These are phyloP conservation scores for Cordyceps cicadae DNA, from an alignment of 2,329 filamentous ascomycete genomes.

Conservation along the genomic window DNA sequence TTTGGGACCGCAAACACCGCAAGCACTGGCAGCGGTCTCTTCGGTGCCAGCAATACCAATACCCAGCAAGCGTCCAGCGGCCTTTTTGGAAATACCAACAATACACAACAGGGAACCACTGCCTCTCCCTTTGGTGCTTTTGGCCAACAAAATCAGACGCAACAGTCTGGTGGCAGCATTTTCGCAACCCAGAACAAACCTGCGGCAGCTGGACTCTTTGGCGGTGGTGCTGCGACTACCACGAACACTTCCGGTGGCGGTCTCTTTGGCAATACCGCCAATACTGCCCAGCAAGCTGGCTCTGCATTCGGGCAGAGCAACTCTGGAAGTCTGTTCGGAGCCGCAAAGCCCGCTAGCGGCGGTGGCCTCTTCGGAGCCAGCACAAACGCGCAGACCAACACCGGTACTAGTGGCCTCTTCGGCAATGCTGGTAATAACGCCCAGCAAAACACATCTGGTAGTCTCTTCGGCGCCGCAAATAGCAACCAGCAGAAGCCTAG, in stretches of 20 bases:
- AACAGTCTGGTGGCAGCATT: constrained; percentile 23
- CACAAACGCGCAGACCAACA: constrained; percentile 27
- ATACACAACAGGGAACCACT: constrained; percentile 13
- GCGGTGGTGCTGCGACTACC: constrained; percentile 38
- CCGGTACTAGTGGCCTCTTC: constrained; percentile 31
- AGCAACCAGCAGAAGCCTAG: constrained; percentile 33
- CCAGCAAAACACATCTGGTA: constrained; percentile 31
- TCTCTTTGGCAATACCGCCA: constrained; percentile 32
- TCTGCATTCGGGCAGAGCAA: constrained; percentile 13
- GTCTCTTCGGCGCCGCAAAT: constrained; percentile 41
- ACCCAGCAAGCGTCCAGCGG: constrained; percentile 14
- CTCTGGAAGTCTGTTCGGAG: constrained; percentile 32
- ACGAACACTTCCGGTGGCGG: constrained; percentile 25
- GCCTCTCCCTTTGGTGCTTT: constrained; percentile 17
- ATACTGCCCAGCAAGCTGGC: constrained; percentile 18
- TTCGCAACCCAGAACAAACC: constrained; percentile 31
- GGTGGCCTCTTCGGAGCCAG: constrained; percentile 33
- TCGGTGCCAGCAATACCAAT: constrained; percentile 23
- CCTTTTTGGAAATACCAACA: constrained; percentile 30
- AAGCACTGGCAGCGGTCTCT: constrained; percentile 20
- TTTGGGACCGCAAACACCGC: constrained; percentile 26
- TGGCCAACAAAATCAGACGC: background rate
- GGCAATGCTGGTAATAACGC: constrained; percentile 33
- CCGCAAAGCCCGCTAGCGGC: constrained; percentile 26
- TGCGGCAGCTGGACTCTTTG: constrained; percentile 21